phyloP scores from a whole-genome alignment of 345 rosid species.

The Acer campestre region DNA sequence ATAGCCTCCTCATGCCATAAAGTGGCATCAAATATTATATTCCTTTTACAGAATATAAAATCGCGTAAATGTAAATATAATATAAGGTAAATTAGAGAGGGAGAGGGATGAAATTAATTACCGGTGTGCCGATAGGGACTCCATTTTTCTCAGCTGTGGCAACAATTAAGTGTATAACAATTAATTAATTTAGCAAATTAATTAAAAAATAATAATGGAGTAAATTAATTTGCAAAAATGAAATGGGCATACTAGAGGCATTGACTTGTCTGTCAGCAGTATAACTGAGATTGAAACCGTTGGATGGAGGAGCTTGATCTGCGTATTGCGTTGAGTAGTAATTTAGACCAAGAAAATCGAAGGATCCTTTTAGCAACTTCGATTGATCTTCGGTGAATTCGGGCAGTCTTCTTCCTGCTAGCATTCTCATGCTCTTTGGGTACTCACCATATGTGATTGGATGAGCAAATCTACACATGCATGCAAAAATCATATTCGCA shows the following conservation, averaged over 20 bases:
- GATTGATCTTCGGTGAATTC: constrained; percentile 52
- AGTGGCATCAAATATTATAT: too few species aligned
- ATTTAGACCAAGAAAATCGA: constrained; percentile 60
- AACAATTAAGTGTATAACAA: not conserved
- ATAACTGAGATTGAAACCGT: constrained; percentile 25
- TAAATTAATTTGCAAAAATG: not conserved
- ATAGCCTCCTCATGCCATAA: too few species aligned
- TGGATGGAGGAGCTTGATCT: constrained; percentile 7
- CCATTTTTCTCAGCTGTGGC: constrained; percentile 15
- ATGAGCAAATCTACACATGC: constrained; percentile 40
- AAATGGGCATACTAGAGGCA: not conserved
- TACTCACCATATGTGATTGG: constrained; percentile 64
- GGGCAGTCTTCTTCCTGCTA: constrained; percentile 55
- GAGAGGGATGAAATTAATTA: not conserved
- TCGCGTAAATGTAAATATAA: too few species aligned
- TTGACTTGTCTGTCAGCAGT: constrained; percentile 21
- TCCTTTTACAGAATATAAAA: too few species aligned
- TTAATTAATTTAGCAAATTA: not conserved
- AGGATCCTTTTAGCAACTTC: constrained; percentile 45
- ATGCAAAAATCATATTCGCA: too few species aligned
- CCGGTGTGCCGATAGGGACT: not conserved
- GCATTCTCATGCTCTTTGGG: constrained; percentile 48
- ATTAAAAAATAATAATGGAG: not conserved
- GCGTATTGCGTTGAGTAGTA: constrained; percentile 53
- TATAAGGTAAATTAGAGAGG: too few species aligned